Base-by-base conservation (phyloP, 148 eudicot genomes). In the Amaranthus hypochondriacus region DNA sequence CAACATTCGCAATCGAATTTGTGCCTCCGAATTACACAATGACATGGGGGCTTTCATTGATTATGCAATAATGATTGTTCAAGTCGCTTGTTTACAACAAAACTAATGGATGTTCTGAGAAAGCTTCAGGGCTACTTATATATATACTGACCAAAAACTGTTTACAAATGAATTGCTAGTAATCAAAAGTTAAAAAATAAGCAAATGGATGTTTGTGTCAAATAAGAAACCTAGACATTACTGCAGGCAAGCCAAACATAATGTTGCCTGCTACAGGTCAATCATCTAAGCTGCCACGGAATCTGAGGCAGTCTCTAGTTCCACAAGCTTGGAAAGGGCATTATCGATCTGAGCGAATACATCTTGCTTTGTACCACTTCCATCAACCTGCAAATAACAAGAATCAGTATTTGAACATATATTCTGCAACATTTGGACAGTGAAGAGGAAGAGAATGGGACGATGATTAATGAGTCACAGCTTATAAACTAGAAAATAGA, bases 331-430 rank as follows among this genome's bases (percentile, higher is more conserved):
- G 28, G 88, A 72, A 66, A 93, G 77, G 7, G 83, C 83, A 18
- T 69, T 74, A 71, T 91, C 97, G 63, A 93, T 89, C 73, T 91
- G 86, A 47, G 89, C 83, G 80, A 89, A 93, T 48, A 93, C 97
- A 58, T 87, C 92, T 15, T 89, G 83, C 72, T 88, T 88, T 28
- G 81, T 60, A 66, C 75, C 85, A 77, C 82, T 86, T 76, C 98
- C 98, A 79, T 93, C 87, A 69, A 93, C 75, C 97, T 93, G 89
- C 76, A 86, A 77, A 57, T 11, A 53, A 58, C 56, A 21, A 51
- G 42, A 70, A 39, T 55, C 13, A 1, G 12, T 9, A 7, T 5
- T 58, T 58, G 28, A 58, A 8, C 62, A 58, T 15, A 54, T 54
- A 54, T 9, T 9, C 13, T 10, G 13, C 57, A 54, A 54, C 39